Conservation (phyloP, 192 early-diverging fungal species). For the Backusella psychrophila region DNA sequence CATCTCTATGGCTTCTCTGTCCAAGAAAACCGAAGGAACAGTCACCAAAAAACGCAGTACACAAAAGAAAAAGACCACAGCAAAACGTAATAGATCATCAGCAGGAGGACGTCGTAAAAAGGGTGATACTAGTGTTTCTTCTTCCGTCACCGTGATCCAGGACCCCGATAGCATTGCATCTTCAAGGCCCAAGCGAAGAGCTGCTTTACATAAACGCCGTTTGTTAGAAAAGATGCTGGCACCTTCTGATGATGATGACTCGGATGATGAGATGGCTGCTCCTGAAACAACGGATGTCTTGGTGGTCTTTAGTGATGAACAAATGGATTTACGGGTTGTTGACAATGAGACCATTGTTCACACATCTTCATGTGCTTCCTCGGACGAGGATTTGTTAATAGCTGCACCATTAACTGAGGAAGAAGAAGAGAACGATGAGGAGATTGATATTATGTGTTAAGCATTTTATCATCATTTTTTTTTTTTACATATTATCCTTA, state of each 20-base stretch:
- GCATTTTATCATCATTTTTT: neutral
- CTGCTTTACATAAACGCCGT: slow-evolving; percentile 39
- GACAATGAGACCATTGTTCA: slow-evolving; percentile 34
- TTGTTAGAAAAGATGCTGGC: slow-evolving; percentile 35
- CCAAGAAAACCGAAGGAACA: neutral
- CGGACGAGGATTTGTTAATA: neutral
- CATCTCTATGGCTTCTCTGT: slow-evolving; percentile 16
- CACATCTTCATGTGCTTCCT: slow-evolving; percentile 7
- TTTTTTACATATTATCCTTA: slow-evolving; percentile 11
- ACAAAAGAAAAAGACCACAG: neutral
- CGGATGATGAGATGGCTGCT: slow-evolving; percentile 9
- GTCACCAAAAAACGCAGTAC: neutral
- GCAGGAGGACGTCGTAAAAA: neutral
- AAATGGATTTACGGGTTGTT: slow-evolving; percentile 32
- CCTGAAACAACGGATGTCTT: slow-evolving; percentile 17
- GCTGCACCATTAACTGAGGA: neutral
- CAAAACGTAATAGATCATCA: neutral
- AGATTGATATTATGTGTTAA: slow-evolving; percentile 41
- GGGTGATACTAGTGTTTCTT: slow-evolving; percentile 2
- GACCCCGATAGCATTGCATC: slow-evolving; percentile 30
- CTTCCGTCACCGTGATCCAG: neutral
- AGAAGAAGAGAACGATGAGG: slow-evolving; percentile 24
- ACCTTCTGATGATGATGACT: slow-evolving; percentile 15
- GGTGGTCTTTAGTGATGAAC: slow-evolving; percentile 28
- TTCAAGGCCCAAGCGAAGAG: slow-evolving; percentile 28